These are phyloP conservation scores for Ustulina deusta DNA, from an alignment of 2,329 filamentous ascomycete species.

Conservation along the genomic window DNA sequence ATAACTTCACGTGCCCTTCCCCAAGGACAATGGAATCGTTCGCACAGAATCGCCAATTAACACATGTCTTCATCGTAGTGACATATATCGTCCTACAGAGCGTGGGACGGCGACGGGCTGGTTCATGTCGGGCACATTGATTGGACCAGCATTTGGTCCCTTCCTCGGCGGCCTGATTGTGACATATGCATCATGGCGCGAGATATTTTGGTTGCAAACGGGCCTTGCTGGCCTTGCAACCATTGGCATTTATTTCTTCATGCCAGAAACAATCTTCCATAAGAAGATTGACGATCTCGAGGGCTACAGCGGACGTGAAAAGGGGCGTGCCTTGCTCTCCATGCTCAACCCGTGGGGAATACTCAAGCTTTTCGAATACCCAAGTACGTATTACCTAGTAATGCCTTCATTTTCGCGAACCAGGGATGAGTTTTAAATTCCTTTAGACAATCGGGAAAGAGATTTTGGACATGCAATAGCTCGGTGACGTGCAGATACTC, in stretches of 20 bases:
- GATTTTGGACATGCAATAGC: not conserved
- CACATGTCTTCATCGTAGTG: conserved; percentile 51
- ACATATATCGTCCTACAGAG: conserved; percentile 74
- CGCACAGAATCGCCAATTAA: conserved; percentile 23
- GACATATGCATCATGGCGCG: conserved; percentile 77
- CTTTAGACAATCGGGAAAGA: not conserved
- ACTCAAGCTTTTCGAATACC: conserved; percentile 72
- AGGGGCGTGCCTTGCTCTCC: conserved; percentile 65
- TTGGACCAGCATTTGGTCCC: conserved; percentile 77
- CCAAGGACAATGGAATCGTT: not conserved
- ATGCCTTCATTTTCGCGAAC: not conserved
- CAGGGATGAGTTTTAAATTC: not conserved
- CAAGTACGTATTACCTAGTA: conserved; percentile 55
- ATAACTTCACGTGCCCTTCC: not conserved
- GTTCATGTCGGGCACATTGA: conserved; percentile 77
- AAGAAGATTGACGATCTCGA: conserved; percentile 71
- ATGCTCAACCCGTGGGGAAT: conserved; percentile 77
- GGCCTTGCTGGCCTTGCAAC: conserved; percentile 72
- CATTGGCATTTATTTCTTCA: conserved; percentile 71
- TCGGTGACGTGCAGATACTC: not conserved
- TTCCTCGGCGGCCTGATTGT: conserved; percentile 82
- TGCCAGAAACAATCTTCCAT: conserved; percentile 79
- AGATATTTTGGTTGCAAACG: conserved; percentile 82
- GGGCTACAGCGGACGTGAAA: conserved; percentile 62
- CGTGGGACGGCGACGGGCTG: conserved; percentile 79